Percentiles rank a stretch among this genome's conserved stretches.
Conservation (phyloP, 192 early-diverging fungal species). For the Rhizoclosmatium sp. region DNA sequence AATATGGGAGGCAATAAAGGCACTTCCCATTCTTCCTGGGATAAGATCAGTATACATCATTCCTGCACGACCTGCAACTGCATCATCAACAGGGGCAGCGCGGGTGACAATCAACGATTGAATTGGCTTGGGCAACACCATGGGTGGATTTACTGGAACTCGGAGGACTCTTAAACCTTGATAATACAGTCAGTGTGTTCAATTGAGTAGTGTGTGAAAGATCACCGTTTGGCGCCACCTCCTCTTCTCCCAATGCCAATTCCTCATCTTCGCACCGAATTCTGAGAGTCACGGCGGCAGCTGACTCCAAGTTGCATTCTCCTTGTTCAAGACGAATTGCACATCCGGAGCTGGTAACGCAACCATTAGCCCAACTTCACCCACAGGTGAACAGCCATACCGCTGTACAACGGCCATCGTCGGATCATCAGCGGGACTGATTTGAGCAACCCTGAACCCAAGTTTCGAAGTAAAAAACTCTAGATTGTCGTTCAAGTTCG, state of each 20-base stretch:
- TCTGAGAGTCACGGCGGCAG: background rate
- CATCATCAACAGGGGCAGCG: slow-evolving; percentile 3
- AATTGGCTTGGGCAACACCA: slow-evolving; percentile 1
- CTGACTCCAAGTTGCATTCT: background rate
- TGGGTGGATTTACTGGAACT: background rate
- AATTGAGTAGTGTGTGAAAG: background rate
- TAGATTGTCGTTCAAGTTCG: background rate
- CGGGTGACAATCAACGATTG: background rate
- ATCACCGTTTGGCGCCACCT: slow-evolving; percentile 5
- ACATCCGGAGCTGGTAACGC: background rate
- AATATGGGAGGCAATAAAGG: slow-evolving; percentile 41
- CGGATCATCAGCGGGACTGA: slow-evolving; percentile 31
- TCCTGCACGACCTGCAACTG: slow-evolving; percentile 27
- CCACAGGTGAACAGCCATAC: background rate
- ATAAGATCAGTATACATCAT: slow-evolving; percentile 44
- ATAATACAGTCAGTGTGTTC: background rate
- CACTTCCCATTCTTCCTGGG: slow-evolving; percentile 38
- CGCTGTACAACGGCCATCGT: slow-evolving; percentile 10
- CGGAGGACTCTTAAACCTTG: background rate
- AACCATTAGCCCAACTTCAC: background rate
- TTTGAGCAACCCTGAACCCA: slow-evolving; percentile 17
- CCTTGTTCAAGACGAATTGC: background rate
- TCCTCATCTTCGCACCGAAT: too few species aligned
- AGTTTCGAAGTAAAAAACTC: slow-evolving; percentile 19
- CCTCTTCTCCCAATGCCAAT: background rate